Evolutionary conservation across 2,329 filamentous ascomycete genomes (phyloP), one percentile per base, ranked within the genome.

Genomic region (Cladosporium sp.): DNA sequence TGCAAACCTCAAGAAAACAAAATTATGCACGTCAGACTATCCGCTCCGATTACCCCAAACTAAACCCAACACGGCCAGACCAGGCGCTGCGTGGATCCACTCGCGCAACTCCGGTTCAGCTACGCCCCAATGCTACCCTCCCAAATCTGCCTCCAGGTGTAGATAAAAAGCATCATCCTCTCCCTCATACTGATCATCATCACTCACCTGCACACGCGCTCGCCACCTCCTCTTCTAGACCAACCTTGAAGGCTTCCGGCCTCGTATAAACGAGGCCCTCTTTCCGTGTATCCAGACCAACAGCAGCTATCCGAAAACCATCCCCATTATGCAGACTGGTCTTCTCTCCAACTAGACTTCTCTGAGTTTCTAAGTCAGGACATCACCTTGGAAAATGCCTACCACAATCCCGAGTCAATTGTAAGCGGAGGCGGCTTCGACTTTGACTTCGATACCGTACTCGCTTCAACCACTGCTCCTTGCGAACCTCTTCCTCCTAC

Each of bases 331-430:
- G 48, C 32, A 51, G 39, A 51, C 48, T 50, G 48, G 48, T 24
- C 40, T 38, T 43, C 40, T 11, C 48, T 51, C 15, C 40, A 39
- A 44, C 48, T 51, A 44, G 40, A 44, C 48, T 44, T 51, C 34
- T 43, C 40, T 34, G 48, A 51, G 19, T 51, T 51, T 41, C 48
- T 51, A n/a, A 51, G 27, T 34, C 48, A 43, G 40, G 48, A 51
- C 40, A 36, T 50, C 43, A 22, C 29, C 22, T 27, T 12, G n/a
- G 30, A 51, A 32, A 22, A 51, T 51, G 48, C 20, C 22, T 30
- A 38, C 17, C 22, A 22, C 17, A n/a, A 11, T 22, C 17, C 32
- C 48, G 41, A 44, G 30, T 15, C 12, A n/a, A n/a, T 30, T 29
- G 29, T 50, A 42, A 37, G 30, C 29, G 48, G 20, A 29, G 17